Evolutionary conservation across 495 filamentous ascomycete genomes (phyloP).

Genomic region (Podospora australis): DNA sequence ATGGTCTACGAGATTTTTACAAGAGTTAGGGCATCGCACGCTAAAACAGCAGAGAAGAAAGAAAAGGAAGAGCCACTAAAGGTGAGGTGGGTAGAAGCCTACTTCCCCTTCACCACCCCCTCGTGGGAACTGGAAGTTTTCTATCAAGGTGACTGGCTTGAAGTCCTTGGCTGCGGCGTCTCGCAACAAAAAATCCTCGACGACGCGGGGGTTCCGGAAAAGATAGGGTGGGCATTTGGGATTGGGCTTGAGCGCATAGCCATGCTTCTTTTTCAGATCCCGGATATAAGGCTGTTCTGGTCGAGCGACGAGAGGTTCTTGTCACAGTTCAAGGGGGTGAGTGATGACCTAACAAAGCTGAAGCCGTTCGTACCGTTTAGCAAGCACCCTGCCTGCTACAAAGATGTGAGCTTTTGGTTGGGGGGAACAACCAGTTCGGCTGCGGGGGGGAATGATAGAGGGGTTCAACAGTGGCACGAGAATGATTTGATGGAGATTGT

Average conservation of each 20-base stretch:
- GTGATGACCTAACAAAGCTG: constrained; percentile 41
- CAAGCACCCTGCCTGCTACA: constrained; percentile 78
- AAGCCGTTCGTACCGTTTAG: constrained; percentile 77
- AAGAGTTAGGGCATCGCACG: constrained; percentile 47
- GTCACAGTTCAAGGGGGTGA: constrained; percentile 63
- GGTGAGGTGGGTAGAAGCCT: constrained; percentile 92
- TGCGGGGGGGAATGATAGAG: constrained; percentile 45
- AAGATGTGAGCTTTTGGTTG: constrained; percentile 94
- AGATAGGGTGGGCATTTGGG: constrained; percentile 93
- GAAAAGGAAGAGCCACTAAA: constrained; percentile 60
- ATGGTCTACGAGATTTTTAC: constrained; percentile 87
- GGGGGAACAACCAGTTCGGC: constrained; percentile 44
- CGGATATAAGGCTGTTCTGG: constrained; percentile 98
- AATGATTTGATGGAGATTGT: constrained; percentile 98
- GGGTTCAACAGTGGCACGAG: constrained; percentile 61
- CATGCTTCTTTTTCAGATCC: constrained; percentile 92
- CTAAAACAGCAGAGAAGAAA: constrained; percentile 46
- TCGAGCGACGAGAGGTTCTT: constrained; percentile 76
- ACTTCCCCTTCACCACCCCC: constrained; percentile 92
- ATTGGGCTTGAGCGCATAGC: constrained; percentile 88
- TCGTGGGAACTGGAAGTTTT: constrained; percentile 95
- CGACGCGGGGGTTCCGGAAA: constrained; percentile 66
- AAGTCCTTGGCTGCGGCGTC: constrained; percentile 90
- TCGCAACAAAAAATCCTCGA: constrained; percentile 71
- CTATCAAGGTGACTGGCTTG: constrained; percentile 92